These are phyloP conservation scores for Suhomyces kilbournensis DNA, from an alignment of 805 yeast genomes.

Conservation along the genomic window DNA sequence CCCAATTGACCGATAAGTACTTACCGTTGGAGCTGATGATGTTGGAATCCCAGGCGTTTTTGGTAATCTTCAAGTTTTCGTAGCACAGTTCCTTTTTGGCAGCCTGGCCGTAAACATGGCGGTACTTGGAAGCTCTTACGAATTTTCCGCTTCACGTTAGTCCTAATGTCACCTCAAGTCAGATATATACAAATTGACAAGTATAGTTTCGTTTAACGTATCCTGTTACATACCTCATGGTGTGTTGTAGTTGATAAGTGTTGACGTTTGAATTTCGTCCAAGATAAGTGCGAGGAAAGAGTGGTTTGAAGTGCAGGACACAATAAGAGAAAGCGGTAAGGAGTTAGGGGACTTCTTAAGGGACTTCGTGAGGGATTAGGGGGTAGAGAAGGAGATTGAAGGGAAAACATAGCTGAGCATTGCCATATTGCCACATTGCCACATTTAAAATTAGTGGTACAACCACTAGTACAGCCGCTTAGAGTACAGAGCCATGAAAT, in stretches of 20 bases:
- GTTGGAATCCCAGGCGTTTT: constrained; percentile 96
- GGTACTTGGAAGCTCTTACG: constrained; percentile 94
- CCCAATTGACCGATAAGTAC: constrained; percentile 86
- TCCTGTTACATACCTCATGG: neutral
- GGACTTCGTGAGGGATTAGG: neutral
- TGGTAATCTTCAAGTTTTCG: constrained; percentile 74
- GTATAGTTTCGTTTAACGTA: neutral
- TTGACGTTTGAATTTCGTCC: neutral
- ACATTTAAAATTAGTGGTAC: neutral
- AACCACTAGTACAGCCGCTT: neutral
- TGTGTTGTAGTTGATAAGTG: neutral
- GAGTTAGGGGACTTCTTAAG: too few relatives aligned
- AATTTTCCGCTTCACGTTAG: constrained; percentile 64
- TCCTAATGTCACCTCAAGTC: neutral
- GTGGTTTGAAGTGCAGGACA: neutral
- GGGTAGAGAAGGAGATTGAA: neutral
- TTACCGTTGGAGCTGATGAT: constrained; percentile 83
- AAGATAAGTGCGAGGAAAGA: neutral
- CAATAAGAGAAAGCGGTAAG: neutral
- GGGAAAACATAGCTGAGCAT: too few relatives aligned
- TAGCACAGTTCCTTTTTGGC: constrained; percentile 64
- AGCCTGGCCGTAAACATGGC: constrained; percentile 94
- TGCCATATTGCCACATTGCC: neutral
- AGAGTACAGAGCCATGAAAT: neutral
- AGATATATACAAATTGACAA: neutral